A percentile compares a stretch with the other conserved stretches of the same genome.
These are phyloP conservation scores for Coemansia sp. DNA, from an alignment of 192 early-diverging fungal species.

Conservation along the genomic window DNA sequence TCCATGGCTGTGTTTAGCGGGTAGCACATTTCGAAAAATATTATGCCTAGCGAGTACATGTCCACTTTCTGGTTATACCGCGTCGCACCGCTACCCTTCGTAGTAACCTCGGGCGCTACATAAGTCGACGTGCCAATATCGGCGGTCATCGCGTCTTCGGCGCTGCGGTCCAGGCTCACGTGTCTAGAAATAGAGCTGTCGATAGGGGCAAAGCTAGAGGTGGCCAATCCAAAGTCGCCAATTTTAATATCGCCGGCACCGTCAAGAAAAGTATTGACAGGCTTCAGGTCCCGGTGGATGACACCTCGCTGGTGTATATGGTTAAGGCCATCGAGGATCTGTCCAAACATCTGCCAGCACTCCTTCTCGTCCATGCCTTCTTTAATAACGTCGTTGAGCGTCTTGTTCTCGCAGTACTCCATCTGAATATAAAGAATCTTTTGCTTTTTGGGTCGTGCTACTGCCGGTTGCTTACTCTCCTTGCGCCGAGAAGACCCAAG, in stretches of 20 bases:
- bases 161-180: constrained; percentile 31
- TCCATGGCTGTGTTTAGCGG: constrained; percentile 90
- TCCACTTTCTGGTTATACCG: constrained; percentile 78
- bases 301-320: constrained; percentile 89
- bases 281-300: constrained; percentile 76
- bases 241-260: constrained; percentile 67
- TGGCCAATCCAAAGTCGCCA: constrained; percentile 95
- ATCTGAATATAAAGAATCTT: constrained; percentile 93
- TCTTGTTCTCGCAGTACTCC: constrained; percentile 98
- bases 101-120: constrained; percentile 68
- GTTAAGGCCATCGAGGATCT: constrained; percentile 88
- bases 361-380: constrained; percentile 78
- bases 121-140: constrained; percentile 92
- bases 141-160: constrained; percentile 68
- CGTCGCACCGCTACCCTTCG: constrained; percentile 42
- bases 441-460: background rate
- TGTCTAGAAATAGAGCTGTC: constrained; percentile 26
- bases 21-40: constrained; percentile 90
- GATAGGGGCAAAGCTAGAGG: constrained; percentile 55
- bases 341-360: constrained; percentile 83
- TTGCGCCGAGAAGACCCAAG: constrained; percentile 3
- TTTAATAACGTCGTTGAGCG: constrained; percentile 81
- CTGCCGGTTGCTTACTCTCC: background rate
- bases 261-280: constrained; percentile 70
- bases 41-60: constrained; percentile 92